These are phyloP conservation scores for Solanum appendiculatum DNA, from an alignment of 257 asterid species.

Conservation along the genomic window DNA sequence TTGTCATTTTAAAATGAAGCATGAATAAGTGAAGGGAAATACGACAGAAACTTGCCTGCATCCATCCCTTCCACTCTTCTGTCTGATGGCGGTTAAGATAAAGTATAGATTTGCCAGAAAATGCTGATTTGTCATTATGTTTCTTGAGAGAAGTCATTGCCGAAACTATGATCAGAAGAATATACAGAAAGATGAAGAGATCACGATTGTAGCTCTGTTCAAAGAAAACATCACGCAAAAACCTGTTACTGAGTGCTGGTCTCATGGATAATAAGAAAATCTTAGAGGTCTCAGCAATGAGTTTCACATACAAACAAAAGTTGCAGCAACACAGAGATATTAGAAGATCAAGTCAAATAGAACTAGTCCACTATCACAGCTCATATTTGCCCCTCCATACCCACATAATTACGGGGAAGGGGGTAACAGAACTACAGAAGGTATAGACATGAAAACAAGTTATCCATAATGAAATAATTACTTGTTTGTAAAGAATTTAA, in stretches of 20 bases:
- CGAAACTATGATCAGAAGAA: slow-evolving; percentile 77
- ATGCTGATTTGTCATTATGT: slow-evolving; percentile 79
- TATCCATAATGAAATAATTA: background rate
- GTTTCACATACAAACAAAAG: background rate
- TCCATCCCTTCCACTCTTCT: slow-evolving; percentile 97
- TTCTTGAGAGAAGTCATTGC: slow-evolving; percentile 86
- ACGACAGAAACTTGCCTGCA: slow-evolving; percentile 65
- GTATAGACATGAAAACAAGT: background rate
- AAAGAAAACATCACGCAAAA: slow-evolving; percentile 15
- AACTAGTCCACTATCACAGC: background rate
- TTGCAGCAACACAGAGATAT: background rate
- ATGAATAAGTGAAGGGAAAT: background rate
- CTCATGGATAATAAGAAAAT: background rate
- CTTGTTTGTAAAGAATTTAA: background rate
- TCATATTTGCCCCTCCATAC: background rate
- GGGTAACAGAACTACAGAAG: background rate
- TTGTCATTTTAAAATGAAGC: background rate
- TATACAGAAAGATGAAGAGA: slow-evolving; percentile 65
- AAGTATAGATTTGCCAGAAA: slow-evolving; percentile 74
- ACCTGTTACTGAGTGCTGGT: slow-evolving; percentile 6
- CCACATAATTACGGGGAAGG: background rate
- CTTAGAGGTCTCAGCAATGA: background rate
- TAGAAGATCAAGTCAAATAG: background rate
- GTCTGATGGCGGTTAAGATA: slow-evolving; percentile 95
- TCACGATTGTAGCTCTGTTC: slow-evolving; percentile 94